Base-by-base conservation (phyloP, 495 filamentous ascomycete species). In the Jackrogersella minutella region DNA sequence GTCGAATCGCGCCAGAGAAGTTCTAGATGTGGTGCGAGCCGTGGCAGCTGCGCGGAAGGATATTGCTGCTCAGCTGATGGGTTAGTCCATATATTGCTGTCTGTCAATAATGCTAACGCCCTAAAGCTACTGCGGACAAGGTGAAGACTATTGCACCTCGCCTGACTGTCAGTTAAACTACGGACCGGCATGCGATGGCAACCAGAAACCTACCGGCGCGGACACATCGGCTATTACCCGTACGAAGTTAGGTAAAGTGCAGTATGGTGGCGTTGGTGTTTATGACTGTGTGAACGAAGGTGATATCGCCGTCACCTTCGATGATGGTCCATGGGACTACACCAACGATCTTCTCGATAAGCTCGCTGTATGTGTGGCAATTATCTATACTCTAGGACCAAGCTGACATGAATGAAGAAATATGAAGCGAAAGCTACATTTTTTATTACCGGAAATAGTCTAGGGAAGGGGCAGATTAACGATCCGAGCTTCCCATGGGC, bases 401-500 rank as follows among this genome's bases (percentile, higher is more conserved):
- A 16, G 26, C 50, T 71, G 21, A 68, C 69, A 51, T 78, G n/a
- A 19, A 40, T 21, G 17, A 26, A 88, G 69, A 78, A 78, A 52
- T 88, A 89, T 59, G 77, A 84, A 14, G 88, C 86, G 16, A 91
- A 88, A 51, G 91, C 86, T 0, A 93, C 91, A 0, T 94, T 94
- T 72, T 93, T 93, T 74, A 80, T 94, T 44, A 91, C 87, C 1
- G 91, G 91, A 6, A 87, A 86, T 77, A 93, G 91, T 69, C 78
- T 88, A 17, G 87, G 86, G 63, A 93, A 92, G 69, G 90, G 90
- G 7, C 69, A 82, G 50, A 90, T 93, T 41, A 90, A 93, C 62
- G 84, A 84, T 58, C 80, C 81, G 0, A 70, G 74, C 4, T 81
- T 81, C 19, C 82, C 82, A 2, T 91, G 86, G 79, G 80, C 80